Base-by-base conservation (phyloP, 306 rosid species). In the Cicer arietinum region DNA sequence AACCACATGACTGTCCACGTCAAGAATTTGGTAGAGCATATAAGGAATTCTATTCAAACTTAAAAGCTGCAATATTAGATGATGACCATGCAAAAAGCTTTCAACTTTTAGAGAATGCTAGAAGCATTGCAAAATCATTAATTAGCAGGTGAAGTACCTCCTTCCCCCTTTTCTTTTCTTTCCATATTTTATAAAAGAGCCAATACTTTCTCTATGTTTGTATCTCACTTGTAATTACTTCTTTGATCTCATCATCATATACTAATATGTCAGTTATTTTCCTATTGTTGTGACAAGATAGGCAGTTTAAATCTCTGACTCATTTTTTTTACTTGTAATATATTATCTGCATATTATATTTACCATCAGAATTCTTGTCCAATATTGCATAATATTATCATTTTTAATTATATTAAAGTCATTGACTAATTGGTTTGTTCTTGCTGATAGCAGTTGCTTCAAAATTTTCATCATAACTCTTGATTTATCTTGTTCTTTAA, bases 121-220 rank as follows among this genome's bases (percentile, higher is more conserved):
- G 87, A 83, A 84, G 80, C 78, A 78, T 83, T 76, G 96, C 95
- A 59, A 63, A 72, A 83, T 85, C 81, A 50, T 68, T 88, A 67
- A 59, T 84, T 65, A 61, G 78, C 85, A 44, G 86, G 90, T 89
- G 44, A 74, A 71, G 43, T 47, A 8, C 20, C 44, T 25, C 14
- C 42, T 13, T 13, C 5, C 6, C 45, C 2, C 6, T 50, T 51
- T 22, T n/a, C 16, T 60, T 50, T 17, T 61, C 8, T 16, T 60
- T 35, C n/a, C 65, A 46, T 65, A 7, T n/a, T 51, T 35, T 50
- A 10, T 12, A 40, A 20, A 57, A 42, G 22, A 59, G 64, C 6
- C 6, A 52, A 25, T 35, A 65, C 47, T 75, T 56, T 42, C 7
- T 14, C 54, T 39, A 43, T 8, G 16, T 61, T 52, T 51, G 37